Base-by-base conservation (phyloP, 345 rosid genomes). In the Camelina neglecta region DNA sequence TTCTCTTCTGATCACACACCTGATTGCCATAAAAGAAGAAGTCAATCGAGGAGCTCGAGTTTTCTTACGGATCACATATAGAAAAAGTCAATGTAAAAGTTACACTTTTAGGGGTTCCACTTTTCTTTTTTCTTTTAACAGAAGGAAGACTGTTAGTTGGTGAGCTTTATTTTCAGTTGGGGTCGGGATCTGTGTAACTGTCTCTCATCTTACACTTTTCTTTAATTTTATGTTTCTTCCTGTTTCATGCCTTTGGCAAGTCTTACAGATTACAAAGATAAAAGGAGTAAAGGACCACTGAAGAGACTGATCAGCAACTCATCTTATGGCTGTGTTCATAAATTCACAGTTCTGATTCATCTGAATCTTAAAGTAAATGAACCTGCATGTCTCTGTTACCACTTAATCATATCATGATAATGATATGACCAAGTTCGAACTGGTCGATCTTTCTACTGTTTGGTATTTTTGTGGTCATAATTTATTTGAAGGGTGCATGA, bases 181-280 rank as follows among this genome's bases (percentile, higher is more conserved):
- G 68, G 42, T 75, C 2, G 79, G 79, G 79, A 67, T 75, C 68
- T 60, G 73, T 75, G 68, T 50, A 59, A 60, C 66, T 16, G 60
- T 65, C 72, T 65, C 72, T 35, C 65, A 65, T 11, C 50, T 38
- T 72, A 41, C 61, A 61, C 51, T 50, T 5, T 11, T 39, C 31
- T 61, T 33, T 45, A 45, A 5, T 45, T 44, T 33, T 69, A 47
- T 69, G 64, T 12, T 69, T 69, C 33, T 20, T 57, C 18, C 44
- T 56, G 9, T 5, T 69, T 16, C 20, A 44, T 70, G 63, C 15
- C 7, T 47, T 59, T 4, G 36, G 7, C 36, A 45, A 35, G 59
- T 47, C 36, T 51, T 69, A 42, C 20, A n/a, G 18, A 31, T 5
- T 33, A 38, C 24, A 31, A 8, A 33, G 47, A 70, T 21, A 11